Evolutionary conservation across 768 basidiomycete species (phyloP), one percentile per base, ranked within the genome.

Genomic region (Tylopilus felleus): DNA sequence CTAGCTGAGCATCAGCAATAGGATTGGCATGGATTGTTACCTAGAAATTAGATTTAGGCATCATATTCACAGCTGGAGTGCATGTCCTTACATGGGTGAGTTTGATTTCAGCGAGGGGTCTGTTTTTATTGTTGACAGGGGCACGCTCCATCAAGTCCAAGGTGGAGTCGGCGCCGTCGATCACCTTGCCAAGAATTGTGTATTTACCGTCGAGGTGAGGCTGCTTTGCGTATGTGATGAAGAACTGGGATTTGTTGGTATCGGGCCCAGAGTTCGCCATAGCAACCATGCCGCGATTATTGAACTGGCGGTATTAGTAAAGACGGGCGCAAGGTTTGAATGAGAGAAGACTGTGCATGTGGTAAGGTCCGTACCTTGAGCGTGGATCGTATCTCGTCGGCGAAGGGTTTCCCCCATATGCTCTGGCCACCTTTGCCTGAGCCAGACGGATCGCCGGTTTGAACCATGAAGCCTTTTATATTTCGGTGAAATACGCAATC

Each of bases 191-290:
- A 56, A 98, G 85, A 49, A 98, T 97, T 16, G 93, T 93, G 72
- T 90, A 89, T 68, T 97, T 98, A 59, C 86, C 86, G 66, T 99
- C 96, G 16, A 99, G 81, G 68, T 97, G 95, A 1, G 90, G 74
- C 62, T 98, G 96, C 69, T 98, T 98, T 2, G 88, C 76, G 67
- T 98, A 98, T 4, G 91, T 85, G 65, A 94, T 79, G 68, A 93
- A 93, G 69, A 93, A 93, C 67, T 93, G 90, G 41, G 79, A 87
- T 73, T 96, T 98, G 76, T 98, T 99, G 31, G 89, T 84, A 68
- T 97, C 92, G 10, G 86, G 85, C 1, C 97, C 97, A 8, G 91
- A 87, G 72, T 98, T 99, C 51, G 97, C 97, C 95, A 98, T 98
- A 27, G 97, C 97, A 16, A 98, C 86, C 60, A 98, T 80, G 17